Conservation (phyloP, 2,329 filamentous ascomycete species). For the Beauveria brongniartii region DNA sequence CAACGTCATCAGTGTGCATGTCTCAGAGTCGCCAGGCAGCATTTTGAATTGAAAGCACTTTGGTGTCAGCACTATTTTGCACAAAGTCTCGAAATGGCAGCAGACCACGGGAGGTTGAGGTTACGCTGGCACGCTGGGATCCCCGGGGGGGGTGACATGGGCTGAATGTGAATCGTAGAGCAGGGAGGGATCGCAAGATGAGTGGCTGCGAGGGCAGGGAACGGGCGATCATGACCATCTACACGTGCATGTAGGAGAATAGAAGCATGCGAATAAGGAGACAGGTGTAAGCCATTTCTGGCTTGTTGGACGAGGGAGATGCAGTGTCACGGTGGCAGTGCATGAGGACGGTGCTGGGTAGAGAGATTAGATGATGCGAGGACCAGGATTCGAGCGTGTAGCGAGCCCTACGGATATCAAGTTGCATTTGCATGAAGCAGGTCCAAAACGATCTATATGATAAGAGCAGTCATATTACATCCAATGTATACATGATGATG, state of each 20-base stretch:
- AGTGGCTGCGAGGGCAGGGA: neutral
- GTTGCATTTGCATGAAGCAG: neutral
- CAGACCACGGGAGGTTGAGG: neutral
- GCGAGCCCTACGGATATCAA: neutral
- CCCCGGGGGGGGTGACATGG: neutral
- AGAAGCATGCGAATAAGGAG: too few relatives aligned
- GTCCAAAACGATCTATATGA: neutral
- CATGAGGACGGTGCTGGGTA: neutral
- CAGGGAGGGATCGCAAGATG: neutral
- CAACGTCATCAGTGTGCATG: too few relatives aligned
- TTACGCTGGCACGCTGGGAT: neutral
- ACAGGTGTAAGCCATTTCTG: neutral
- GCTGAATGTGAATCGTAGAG: neutral
- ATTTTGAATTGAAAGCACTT: too few relatives aligned
- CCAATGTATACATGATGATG: too few relatives aligned
- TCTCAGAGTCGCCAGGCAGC: too few relatives aligned
- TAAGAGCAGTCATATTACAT: neutral
- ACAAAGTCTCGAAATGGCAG: neutral
- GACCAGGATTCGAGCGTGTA: neutral
- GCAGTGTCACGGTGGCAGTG: neutral
- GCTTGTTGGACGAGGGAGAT: neutral
- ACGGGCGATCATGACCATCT: neutral
- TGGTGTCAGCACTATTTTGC: too few relatives aligned
- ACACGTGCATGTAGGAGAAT: neutral
- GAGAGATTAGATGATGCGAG: neutral